Base-by-base conservation (phyloP, 148 eudicot genomes). In the Chenopodium suecicum region DNA sequence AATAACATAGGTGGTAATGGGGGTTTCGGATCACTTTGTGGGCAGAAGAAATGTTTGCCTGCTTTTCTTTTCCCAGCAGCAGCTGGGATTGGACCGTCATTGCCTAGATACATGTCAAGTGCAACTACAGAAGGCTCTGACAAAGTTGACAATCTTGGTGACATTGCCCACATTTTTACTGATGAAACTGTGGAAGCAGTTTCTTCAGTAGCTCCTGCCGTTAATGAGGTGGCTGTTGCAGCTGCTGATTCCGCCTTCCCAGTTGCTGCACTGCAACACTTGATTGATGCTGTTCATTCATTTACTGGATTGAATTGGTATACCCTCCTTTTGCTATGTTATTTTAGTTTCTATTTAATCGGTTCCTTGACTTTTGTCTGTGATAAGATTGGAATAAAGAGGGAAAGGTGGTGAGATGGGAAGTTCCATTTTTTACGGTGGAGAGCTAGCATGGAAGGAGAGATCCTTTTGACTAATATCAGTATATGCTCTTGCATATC, bases 201-300 rank as follows among this genome's bases (percentile, higher is more conserved):
- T 56, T 60, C 86, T 58, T 75, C 85, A 11, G 88, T 83, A 60
- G 88, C 85, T 63, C 87, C 89, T 19, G 87, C 74, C 12, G 78
- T 88, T n/a, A 91, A 67, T 80, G 98, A 94, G 84, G 94, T 94
- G 29, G 94, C 97, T 0, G 48, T 84, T 80, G 98, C 97, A 2
- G 97, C 98, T 13, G 90, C 97, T 14, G 98, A 92, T 82, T 94
- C 98, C 46, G 89, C 87, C 16, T 84, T 88, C 20, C 97, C 98
- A 0, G 90, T 92, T 74, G 92, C 93, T 14, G 90, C 88, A 2
- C 50, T 92, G 78, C 97, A 92, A 80, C 83, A 94, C 74, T 73
- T 90, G 46, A 91, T 94, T 75, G 94, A 91, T 72, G 84, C 75
- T 50, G 84, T 94, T 32, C 98, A 94, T 84, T 74, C 77, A 58